A percentile compares a stretch with the other conserved stretches of the same genome.
Evolutionary conservation across 2,329 filamentous ascomycete genomes (phyloP).

Genomic region (Sclerotinia trifoliorum): DNA sequence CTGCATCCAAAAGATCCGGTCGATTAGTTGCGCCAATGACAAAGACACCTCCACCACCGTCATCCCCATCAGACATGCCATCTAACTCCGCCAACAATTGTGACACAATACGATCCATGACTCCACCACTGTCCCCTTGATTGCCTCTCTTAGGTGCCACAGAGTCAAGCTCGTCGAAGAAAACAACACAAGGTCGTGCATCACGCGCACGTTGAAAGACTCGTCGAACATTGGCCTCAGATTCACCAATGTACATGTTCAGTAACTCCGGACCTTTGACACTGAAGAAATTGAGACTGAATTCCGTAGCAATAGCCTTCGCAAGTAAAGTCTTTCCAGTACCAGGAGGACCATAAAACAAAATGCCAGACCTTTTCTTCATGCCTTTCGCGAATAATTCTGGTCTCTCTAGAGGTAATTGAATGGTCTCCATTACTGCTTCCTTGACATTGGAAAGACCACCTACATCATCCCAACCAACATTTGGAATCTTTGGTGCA

Average conservation of each 20-base stretch:
- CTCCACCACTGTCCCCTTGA: conserved; percentile 93
- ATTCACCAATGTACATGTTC: conserved; percentile 96
- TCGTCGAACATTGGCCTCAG: conserved; percentile 84
- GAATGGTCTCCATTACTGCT: conserved; percentile 94
- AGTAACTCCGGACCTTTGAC: conserved; percentile 89
- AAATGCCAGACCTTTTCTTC: conserved; percentile 93
- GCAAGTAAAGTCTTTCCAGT: conserved; percentile 91
- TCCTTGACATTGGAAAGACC: conserved; percentile 93
- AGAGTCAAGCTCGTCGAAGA: conserved; percentile 90
- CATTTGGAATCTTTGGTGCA: conserved; percentile 95
- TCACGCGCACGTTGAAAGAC: conserved; percentile 87
- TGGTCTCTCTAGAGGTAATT: conserved; percentile 84
- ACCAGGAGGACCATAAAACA: conserved; percentile 88
- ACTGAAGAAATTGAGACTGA: conserved; percentile 91
- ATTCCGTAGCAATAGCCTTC: conserved; percentile 91
- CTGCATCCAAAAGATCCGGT: conserved; percentile 88
- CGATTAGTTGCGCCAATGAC: conserved; percentile 96
- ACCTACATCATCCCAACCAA: conserved; percentile 94
- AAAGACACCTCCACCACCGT: conserved; percentile 80
- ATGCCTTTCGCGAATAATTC: conserved; percentile 96
- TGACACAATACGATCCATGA: conserved; percentile 97
- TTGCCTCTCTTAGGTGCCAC: conserved; percentile 96
- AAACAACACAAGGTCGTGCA: conserved; percentile 83
- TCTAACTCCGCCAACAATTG: conserved; percentile 93
- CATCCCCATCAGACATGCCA: conserved; percentile 93